A percentile compares a stretch with the other conserved stretches of the same genome.
Conservation (phyloP, 2,329 filamentous ascomycete species). For the Colletotrichum aenigma region DNA sequence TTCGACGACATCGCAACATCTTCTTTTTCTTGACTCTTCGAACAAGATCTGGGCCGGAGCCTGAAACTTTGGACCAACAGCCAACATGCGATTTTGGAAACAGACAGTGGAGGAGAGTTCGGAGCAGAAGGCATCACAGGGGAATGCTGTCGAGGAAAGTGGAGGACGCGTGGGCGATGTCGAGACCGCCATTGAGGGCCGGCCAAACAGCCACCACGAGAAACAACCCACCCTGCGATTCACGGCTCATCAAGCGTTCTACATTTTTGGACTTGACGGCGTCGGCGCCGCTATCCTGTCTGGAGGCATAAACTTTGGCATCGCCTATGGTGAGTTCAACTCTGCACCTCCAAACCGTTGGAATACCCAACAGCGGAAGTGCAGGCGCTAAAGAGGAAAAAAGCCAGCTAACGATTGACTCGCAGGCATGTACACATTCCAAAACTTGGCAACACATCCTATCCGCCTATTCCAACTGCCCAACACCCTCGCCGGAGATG, state of each 20-base stretch:
- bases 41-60: not conserved
- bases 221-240: conserved; percentile 41
- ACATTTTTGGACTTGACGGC: conserved; percentile 52
- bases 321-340: conserved; percentile 49
- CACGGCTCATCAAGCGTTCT: conserved; percentile 50
- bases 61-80: not conserved
- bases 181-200: not conserved
- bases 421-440: conserved; percentile 52
- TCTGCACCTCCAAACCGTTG: rapidly evolving
- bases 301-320: conserved; percentile 55
- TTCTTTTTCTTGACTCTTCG: not conserved
- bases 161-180: not conserved
- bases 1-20: not conserved
- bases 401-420: not conserved
- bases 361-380: not conserved
- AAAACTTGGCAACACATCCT: conserved; percentile 36
- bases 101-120: not conserved
- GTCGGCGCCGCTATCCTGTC: conserved; percentile 51
- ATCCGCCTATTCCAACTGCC: conserved; percentile 55
- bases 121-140: not conserved
- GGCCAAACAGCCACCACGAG: not conserved
- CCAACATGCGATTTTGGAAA: not conserved
- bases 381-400: not conserved
- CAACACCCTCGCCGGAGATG: conserved; percentile 55
- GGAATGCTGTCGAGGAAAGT: not conserved